phyloP scores from a whole-genome alignment of 805 yeast genomes.

The Metschnikowia chrysomelidarum region DNA sequence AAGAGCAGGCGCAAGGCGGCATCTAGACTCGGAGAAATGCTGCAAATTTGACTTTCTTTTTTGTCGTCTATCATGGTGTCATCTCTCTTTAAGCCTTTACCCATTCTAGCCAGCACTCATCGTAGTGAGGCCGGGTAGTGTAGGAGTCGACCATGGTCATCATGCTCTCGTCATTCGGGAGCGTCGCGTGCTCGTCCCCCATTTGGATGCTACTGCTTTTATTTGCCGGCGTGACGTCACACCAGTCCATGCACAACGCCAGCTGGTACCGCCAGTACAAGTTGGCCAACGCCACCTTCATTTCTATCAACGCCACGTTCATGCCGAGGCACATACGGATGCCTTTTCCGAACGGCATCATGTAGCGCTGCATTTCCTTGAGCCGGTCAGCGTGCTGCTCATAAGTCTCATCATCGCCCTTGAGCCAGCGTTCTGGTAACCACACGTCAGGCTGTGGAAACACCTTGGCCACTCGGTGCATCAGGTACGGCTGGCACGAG shows the following conservation, averaged over 20 bases:
- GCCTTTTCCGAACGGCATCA: constrained; percentile 74
- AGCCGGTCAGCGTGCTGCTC: constrained; percentile 34
- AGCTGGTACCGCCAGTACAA: constrained; percentile 50
- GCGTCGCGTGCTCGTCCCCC: constrained; percentile 17
- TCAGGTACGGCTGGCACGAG: constrained; percentile 64
- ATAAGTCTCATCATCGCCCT: constrained; percentile 30
- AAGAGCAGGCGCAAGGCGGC: too few relatives aligned
- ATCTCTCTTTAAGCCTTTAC: background rate
- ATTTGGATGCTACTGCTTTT: constrained; percentile 11
- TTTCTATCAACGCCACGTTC: constrained; percentile 64
- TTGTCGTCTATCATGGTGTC: too few relatives aligned
- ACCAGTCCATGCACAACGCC: constrained; percentile 44
- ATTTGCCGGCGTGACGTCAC: constrained; percentile 25
- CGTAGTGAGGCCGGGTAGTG: constrained; percentile 50
- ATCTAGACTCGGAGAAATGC: too few relatives aligned
- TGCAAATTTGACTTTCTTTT: too few relatives aligned
- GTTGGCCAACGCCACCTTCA: constrained; percentile 55
- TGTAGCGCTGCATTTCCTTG: constrained; percentile 46
- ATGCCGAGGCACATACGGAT: constrained; percentile 73
- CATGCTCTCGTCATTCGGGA: constrained; percentile 40
- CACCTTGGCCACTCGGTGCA: constrained; percentile 50
- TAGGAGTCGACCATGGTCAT: constrained; percentile 60
- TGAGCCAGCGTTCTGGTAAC: constrained; percentile 65
- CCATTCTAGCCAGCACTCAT: constrained; percentile 53
- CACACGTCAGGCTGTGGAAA: constrained; percentile 54